Evolutionary conservation across 495 filamentous ascomycete species (phyloP).

Genomic region (Thozetella sp.): DNA sequence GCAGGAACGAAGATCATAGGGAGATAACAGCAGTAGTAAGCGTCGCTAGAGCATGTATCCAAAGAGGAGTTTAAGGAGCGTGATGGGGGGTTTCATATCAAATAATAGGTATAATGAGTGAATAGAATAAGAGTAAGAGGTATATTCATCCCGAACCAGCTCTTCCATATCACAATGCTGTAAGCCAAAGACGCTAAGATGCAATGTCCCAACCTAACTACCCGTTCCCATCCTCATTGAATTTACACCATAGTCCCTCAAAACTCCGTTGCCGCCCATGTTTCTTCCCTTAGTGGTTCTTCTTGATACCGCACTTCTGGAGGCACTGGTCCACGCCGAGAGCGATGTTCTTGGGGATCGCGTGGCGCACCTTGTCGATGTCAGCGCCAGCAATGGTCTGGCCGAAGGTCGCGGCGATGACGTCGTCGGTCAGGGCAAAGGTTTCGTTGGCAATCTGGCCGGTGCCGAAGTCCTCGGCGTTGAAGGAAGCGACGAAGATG

Average conservation of each 20-base stretch:
- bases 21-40: too few relatives aligned
- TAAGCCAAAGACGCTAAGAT: background rate
- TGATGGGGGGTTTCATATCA: constrained; percentile 1
- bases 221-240: background rate
- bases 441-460: constrained; percentile 49
- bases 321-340: constrained; percentile 15
- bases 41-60: too few relatives aligned
- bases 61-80: background rate
- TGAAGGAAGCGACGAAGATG: constrained; percentile 35
- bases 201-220: background rate
- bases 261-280: background rate
- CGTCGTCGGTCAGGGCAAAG: constrained; percentile 43
- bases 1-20: background rate
- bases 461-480: constrained; percentile 49
- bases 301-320: constrained; percentile 7
- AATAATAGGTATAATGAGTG: background rate
- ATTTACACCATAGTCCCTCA: background rate
- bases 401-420: constrained; percentile 44
- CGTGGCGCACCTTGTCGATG: constrained; percentile 14
- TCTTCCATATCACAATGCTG: background rate
- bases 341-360: constrained; percentile 22
- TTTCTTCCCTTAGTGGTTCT: background rate
- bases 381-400: constrained; percentile 26
- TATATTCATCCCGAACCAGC: background rate
- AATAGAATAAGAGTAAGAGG: background rate